A percentile compares a stretch with the other conserved stretches of the same genome.
phyloP scores from a whole-genome alignment of 768 basidiomycete species.

The Tephrocybe sp. region DNA sequence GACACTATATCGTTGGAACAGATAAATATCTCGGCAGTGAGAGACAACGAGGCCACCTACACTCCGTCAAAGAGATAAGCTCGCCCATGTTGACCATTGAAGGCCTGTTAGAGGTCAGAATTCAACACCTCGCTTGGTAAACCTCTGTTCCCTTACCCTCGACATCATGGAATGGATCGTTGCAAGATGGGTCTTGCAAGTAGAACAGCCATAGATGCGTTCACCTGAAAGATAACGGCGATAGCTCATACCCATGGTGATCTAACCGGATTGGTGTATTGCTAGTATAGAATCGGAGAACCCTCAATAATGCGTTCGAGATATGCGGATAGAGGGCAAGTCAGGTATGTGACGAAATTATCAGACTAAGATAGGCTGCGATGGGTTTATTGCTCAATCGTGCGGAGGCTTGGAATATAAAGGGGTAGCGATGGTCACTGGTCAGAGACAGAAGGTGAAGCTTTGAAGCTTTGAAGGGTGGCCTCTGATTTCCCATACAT shows the following conservation, averaged over 20 bases:
- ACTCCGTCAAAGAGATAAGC: conserved; percentile 94
- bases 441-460: conserved; percentile 15
- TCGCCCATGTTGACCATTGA: conserved; percentile 95
- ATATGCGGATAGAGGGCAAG: not conserved
- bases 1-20: conserved; percentile 56
- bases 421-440: conserved; percentile 19
- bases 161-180: conserved; percentile 91
- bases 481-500: conserved; percentile 10
- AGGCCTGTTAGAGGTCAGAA: conserved; percentile 57
- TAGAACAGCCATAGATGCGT: conserved; percentile 85
- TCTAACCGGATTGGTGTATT: conserved; percentile 12
- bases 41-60: conserved; percentile 48
- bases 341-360: no score
- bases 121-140: conserved; percentile 12
- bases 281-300: no score
- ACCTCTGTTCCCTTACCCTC: conserved; percentile 50
- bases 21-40: conserved; percentile 7
- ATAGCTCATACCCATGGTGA: conserved; percentile 84
- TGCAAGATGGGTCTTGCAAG: conserved; percentile 88
- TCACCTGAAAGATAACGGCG: conserved; percentile 83
- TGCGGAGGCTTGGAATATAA: conserved; percentile 23
- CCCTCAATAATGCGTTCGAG: conserved; percentile 33
- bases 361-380: not conserved
- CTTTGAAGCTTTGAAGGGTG: no score
- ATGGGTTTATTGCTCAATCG: conserved; percentile 14